Conservation (phyloP, 2,329 filamentous ascomycete genomes). For the Xylaria sp. region DNA sequence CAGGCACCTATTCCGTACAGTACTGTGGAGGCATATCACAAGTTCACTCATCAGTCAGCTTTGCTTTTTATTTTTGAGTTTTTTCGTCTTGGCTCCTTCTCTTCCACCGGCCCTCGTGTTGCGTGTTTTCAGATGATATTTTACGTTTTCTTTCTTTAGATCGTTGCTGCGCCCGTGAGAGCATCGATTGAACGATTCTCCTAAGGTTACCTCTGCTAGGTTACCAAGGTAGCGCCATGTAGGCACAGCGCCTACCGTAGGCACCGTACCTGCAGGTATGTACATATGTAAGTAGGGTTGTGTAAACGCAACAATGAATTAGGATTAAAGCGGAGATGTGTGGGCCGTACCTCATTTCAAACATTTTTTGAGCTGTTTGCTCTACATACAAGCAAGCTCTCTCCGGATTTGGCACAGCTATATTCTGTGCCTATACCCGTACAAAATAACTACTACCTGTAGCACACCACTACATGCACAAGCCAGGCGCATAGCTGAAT, state of each 20-base stretch:
- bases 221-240: background rate
- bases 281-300: background rate
- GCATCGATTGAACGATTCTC: background rate
- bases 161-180: background rate
- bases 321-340: slow-evolving; percentile 16
- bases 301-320: slow-evolving; percentile 15
- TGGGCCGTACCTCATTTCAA: slow-evolving; percentile 27
- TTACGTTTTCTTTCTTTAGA: background rate
- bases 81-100: background rate
- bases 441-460: too few relatives aligned
- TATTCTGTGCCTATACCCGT: too few relatives aligned
- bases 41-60: background rate
- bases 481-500: background rate
- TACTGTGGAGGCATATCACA: background rate
- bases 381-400: background rate
- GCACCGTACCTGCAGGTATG: background rate
- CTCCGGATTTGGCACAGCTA: background rate
- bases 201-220: background rate
- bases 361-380: slow-evolving; percentile 9
- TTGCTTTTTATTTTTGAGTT: slow-evolving; percentile 2
- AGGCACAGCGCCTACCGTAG: too few relatives aligned
- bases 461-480: background rate
- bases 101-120: background rate
- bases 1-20: too few relatives aligned
- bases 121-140: background rate